phyloP scores from a whole-genome alignment of 2,329 filamentous ascomycete genomes.

The Elsinoe arachidis region DNA sequence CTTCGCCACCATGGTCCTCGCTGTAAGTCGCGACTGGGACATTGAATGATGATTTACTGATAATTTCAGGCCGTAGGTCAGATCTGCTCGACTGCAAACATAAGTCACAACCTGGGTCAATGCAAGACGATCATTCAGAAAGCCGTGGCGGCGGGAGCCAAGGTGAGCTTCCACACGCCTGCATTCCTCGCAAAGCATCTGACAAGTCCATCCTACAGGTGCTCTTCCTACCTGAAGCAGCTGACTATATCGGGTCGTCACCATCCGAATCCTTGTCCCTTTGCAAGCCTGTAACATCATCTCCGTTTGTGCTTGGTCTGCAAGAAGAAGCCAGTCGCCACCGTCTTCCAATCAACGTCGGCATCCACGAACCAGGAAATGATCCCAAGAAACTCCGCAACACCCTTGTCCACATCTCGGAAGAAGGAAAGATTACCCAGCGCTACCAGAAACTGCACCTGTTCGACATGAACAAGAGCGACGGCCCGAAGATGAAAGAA shows the following conservation, averaged over 20 bases:
- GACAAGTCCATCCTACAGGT: slow-evolving; percentile 40
- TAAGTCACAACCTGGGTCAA: slow-evolving; percentile 70
- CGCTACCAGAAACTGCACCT: slow-evolving; percentile 85
- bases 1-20: slow-evolving; percentile 21
- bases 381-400: slow-evolving; percentile 50
- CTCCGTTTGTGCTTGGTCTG: slow-evolving; percentile 69
- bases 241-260: slow-evolving; percentile 72
- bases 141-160: slow-evolving; percentile 67
- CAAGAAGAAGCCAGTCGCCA: slow-evolving; percentile 56
- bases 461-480: slow-evolving; percentile 65
- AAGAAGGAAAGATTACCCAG: slow-evolving; percentile 49
- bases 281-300: slow-evolving; percentile 55
- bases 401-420: slow-evolving; percentile 58
- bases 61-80: slow-evolving; percentile 73
- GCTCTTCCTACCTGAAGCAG: slow-evolving; percentile 86
- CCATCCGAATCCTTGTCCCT: slow-evolving; percentile 61
- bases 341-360: slow-evolving; percentile 68
- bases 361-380: slow-evolving; percentile 66
- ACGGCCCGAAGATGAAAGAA: slow-evolving; percentile 54
- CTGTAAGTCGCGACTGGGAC: slow-evolving; percentile 15
- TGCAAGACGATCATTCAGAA: slow-evolving; percentile 64
- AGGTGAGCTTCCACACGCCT: slow-evolving; percentile 45
- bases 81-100: slow-evolving; percentile 73
- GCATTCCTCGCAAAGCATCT: neutral
- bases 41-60: neutral